Evolutionary conservation across 768 basidiomycete species (phyloP).

Genomic region (Phanerochaete carnosa): DNA sequence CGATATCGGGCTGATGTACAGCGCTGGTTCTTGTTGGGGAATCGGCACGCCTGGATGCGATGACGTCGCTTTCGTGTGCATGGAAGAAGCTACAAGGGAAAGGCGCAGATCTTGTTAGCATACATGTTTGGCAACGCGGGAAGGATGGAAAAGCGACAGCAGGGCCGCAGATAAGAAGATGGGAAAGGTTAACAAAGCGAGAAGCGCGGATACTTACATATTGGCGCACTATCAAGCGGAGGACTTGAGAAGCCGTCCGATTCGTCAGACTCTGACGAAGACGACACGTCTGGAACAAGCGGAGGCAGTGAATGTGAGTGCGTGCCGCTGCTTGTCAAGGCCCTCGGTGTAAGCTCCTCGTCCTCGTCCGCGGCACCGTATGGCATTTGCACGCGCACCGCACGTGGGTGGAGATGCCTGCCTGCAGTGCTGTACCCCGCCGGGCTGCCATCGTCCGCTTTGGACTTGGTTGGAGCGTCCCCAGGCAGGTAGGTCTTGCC

Average conservation of each 20-base stretch:
- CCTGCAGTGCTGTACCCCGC: constrained; percentile 17
- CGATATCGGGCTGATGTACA: constrained; percentile 8
- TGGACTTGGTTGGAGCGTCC: constrained; percentile 23
- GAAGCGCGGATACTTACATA: constrained; percentile 7
- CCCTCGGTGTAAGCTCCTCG: neutral
- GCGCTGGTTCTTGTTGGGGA: neutral
- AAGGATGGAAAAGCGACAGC: constrained; percentile 2
- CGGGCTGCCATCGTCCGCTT: neutral
- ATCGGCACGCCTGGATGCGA: neutral
- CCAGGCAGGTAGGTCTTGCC: constrained; percentile 37
- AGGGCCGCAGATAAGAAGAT: constrained; percentile 7
- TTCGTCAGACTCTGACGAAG: constrained; percentile 61
- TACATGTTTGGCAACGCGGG: neutral
- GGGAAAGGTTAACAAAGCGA: neutral
- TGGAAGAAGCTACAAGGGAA: constrained; percentile 1
- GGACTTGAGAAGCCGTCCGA: constrained; percentile 47
- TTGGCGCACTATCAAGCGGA: constrained; percentile 13
- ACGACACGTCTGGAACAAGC: constrained; percentile 58
- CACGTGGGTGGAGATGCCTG: constrained; percentile 46
- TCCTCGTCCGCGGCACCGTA: constrained; percentile 9
- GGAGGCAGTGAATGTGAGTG: constrained; percentile 32
- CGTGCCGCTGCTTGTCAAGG: constrained; percentile 4
- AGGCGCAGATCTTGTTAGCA: constrained; percentile 9
- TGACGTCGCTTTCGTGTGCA: constrained; percentile 8
- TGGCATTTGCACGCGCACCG: constrained; percentile 20